Percentiles rank a stretch among this genome's conserved stretches.
Conservation (phyloP, 805 yeast species). For the Torulaspora quercuum region DNA sequence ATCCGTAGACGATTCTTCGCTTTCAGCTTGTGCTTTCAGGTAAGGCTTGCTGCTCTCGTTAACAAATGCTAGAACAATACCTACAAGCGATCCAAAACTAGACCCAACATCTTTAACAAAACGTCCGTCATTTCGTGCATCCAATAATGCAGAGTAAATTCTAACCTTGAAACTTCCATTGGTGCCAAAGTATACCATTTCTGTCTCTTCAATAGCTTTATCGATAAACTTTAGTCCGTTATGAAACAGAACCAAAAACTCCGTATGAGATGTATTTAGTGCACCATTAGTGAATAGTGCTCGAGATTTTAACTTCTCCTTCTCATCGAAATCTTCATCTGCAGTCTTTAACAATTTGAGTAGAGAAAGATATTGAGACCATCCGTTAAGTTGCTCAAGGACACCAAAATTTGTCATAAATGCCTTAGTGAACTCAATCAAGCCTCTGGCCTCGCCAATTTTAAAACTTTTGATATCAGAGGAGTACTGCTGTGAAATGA, state of each 20-base stretch:
- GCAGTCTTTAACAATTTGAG: slow-evolving; percentile 39
- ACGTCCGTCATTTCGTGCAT: slow-evolving; percentile 27
- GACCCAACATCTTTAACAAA: slow-evolving; percentile 20
- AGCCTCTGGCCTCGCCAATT: slow-evolving; percentile 59
- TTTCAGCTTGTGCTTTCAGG: slow-evolving; percentile 6
- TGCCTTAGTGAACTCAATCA: slow-evolving; percentile 68
- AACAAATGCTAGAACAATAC: slow-evolving; percentile 25
- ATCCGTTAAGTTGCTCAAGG: slow-evolving; percentile 59
- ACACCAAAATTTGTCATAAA: slow-evolving; percentile 68
- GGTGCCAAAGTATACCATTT: slow-evolving; percentile 27
- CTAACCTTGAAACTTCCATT: slow-evolving; percentile 47
- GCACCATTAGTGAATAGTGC: slow-evolving; percentile 63
- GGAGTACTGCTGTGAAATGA: slow-evolving; percentile 78
- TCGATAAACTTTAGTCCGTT: slow-evolving; percentile 57
- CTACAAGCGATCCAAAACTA: slow-evolving; percentile 29
- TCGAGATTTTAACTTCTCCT: slow-evolving; percentile 45
- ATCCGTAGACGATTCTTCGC: slow-evolving; percentile 23
- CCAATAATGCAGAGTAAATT: slow-evolving; percentile 50
- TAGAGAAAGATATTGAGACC: slow-evolving; percentile 48
- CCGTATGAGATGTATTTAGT: slow-evolving; percentile 48
- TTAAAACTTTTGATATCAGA: slow-evolving; percentile 52
- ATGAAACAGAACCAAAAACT: slow-evolving; percentile 47
- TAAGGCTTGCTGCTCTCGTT: slow-evolving; percentile 15
- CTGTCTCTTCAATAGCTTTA: slow-evolving; percentile 44
- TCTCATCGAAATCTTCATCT: slow-evolving; percentile 34